Conservation (phyloP, 306 rosid species). For the Oxytropis ochrocephala region DNA sequence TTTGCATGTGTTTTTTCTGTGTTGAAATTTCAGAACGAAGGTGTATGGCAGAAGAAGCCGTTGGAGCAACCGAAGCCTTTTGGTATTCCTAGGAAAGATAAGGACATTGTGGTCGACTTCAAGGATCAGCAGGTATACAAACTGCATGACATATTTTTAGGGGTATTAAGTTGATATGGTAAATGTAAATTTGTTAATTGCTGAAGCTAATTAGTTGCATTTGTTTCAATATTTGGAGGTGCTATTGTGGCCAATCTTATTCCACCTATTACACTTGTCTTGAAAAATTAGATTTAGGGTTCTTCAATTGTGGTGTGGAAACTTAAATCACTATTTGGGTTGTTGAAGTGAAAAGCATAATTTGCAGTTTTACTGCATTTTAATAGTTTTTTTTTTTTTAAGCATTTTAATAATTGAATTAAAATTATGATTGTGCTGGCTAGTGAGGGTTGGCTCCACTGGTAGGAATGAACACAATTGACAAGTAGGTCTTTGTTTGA, state of each 20-base stretch:
- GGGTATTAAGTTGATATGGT: not conserved
- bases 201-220: not conserved
- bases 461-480: not conserved
- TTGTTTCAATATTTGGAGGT: not conserved
- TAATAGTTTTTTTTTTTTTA: no score
- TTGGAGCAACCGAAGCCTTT: conserved; percentile 35
- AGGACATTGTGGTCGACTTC: conserved; percentile 39
- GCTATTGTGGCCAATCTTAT: not conserved
- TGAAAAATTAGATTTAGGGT: not conserved
- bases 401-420: no score
- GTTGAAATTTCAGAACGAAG: conserved; percentile 38
- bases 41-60: conserved; percentile 23
- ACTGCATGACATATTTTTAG: not conserved
- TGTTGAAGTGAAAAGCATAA: not conserved
- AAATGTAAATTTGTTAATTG: not conserved
- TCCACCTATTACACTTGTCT: not conserved
- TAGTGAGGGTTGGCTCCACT: not conserved
- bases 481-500: not conserved
- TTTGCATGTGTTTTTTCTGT: not conserved
- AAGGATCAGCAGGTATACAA: conserved; percentile 61
- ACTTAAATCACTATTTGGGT: not conserved
- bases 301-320: not conserved
- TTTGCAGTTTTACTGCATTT: not conserved
- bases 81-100: conserved; percentile 58
- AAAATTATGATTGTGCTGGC: not conserved